Evolutionary conservation across 208 protist species (phyloP).

Genomic region (Wallacemonas sp.): DNA sequence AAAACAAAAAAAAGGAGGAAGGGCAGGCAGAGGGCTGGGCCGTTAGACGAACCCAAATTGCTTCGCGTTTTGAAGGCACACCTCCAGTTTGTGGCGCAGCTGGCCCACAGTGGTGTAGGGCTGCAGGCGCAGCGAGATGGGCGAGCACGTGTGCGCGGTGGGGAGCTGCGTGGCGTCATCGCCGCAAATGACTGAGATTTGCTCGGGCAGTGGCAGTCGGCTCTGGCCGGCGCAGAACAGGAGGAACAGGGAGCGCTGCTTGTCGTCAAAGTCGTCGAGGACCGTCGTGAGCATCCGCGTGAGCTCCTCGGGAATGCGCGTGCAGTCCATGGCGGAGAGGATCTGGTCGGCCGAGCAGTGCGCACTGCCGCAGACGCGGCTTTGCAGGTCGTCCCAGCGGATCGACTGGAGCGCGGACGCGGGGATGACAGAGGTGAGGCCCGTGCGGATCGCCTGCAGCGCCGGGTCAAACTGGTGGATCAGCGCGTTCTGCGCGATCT

Average conservation of each 20-base stretch:
- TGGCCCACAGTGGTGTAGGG: constrained; percentile 56
- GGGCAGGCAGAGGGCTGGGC: too few species aligned
- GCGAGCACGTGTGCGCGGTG: constrained; percentile 89
- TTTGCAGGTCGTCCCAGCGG: constrained; percentile 81
- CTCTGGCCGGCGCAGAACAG: constrained; percentile 88
- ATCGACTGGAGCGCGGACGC: constrained; percentile 52
- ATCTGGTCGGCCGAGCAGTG: constrained; percentile 63
- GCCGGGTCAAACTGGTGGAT: constrained; percentile 83
- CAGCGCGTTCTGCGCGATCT: constrained; percentile 56
- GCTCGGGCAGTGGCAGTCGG: constrained; percentile 79
- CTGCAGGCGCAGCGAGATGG: constrained; percentile 84
- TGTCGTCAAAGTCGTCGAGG: constrained; percentile 50
- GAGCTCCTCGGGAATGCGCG: constrained; percentile 42
- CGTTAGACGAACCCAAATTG: constrained; percentile 85
- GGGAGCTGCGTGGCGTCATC: constrained; percentile 75
- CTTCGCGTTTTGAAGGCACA: constrained; percentile 68
- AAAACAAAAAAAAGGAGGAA: neutral
- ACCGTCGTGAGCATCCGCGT: constrained; percentile 59
- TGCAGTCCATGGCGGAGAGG: constrained; percentile 68
- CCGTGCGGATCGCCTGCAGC: constrained; percentile 67
- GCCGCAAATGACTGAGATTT: constrained; percentile 77
- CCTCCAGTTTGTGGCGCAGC: constrained; percentile 57
- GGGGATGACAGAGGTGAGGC: constrained; percentile 67
- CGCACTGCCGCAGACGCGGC: constrained; percentile 74
- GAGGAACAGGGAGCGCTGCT: constrained; percentile 71